phyloP scores from a whole-genome alignment of 306 rosid genomes.

The Calophaca sinica region DNA sequence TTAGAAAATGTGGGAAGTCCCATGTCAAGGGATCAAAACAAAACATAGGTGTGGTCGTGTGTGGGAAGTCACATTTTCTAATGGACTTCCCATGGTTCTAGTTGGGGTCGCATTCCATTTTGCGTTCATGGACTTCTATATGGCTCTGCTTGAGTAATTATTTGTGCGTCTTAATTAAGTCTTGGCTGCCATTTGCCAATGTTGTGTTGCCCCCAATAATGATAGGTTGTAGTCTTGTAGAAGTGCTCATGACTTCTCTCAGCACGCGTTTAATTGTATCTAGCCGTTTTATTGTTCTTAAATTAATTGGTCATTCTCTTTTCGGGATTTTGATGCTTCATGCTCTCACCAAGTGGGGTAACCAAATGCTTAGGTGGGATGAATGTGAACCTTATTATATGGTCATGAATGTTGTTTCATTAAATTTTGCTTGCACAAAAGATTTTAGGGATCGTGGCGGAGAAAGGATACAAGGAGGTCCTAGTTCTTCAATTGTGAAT shows the following conservation, averaged over 20 bases:
- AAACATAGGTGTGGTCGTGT: too few species aligned
- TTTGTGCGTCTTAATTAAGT: neutral
- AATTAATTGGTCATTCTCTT: neutral
- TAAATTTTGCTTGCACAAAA: too few species aligned
- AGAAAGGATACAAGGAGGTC: too few species aligned
- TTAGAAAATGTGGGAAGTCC: too few species aligned
- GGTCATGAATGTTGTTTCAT: neutral
- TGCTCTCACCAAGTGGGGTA: slow-evolving; percentile 16
- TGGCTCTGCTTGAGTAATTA: neutral
- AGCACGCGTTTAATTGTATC: slow-evolving; percentile 44
- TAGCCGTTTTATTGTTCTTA: slow-evolving; percentile 21
- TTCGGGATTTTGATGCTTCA: neutral
- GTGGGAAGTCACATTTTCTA: too few species aligned
- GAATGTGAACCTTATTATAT: slow-evolving; percentile 5
- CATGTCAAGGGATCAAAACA: too few species aligned
- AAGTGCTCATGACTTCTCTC: slow-evolving; percentile 2
- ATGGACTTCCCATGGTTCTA: too few species aligned
- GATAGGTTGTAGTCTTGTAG: neutral
- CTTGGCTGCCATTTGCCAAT: neutral
- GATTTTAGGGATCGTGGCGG: too few species aligned
- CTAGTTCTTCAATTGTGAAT: too few species aligned
- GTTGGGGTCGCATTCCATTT: neutral
- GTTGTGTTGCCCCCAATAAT: too few species aligned
- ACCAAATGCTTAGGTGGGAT: slow-evolving; percentile 2
- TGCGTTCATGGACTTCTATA: neutral